Conservation (phyloP, 2,329 filamentous ascomycete genomes). For the Thielaviopsis musarum region DNA sequence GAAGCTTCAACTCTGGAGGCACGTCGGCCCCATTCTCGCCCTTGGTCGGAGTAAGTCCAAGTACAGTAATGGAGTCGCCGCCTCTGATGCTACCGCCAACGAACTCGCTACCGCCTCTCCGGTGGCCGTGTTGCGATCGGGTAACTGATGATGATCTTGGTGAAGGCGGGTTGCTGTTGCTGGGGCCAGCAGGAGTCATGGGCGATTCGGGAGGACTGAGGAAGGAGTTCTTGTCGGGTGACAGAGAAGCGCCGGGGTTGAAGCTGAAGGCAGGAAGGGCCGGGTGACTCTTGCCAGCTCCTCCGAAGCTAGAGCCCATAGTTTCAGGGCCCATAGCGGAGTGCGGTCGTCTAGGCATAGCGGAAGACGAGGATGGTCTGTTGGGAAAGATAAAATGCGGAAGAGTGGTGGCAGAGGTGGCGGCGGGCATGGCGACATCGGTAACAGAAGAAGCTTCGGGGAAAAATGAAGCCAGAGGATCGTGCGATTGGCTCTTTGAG, state of each 20-base stretch:
- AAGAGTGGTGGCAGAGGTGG: conserved; percentile 34
- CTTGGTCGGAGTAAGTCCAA: conserved; percentile 56
- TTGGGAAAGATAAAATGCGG: conserved; percentile 49
- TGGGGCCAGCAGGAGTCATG: conserved; percentile 19
- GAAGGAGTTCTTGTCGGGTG: conserved; percentile 21
- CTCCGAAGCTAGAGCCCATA: conserved; percentile 13
- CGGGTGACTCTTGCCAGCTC: conserved; percentile 15
- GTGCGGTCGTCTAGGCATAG: conserved; percentile 32
- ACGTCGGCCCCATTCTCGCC: conserved; percentile 36
- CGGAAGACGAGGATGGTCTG: conserved; percentile 28
- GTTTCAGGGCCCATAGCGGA: conserved; percentile 33
- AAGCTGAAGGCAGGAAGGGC: conserved; percentile 38
- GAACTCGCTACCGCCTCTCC: conserved; percentile 71
- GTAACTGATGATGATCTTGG: conserved; percentile 30
- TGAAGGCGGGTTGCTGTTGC: conserved; percentile 30
- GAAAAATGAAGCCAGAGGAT: conserved; percentile 3
- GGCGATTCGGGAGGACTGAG: conserved; percentile 40
- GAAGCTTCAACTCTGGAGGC: conserved; percentile 36
- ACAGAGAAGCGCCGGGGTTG: conserved; percentile 30
- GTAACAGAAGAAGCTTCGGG: neutral
- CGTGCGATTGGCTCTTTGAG: conserved; percentile 11
- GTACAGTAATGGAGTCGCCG: conserved; percentile 39
- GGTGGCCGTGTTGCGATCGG: conserved; percentile 48
- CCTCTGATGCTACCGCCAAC: conserved; percentile 54
- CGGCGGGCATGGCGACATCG: neutral